These are phyloP conservation scores for Lactuca saligna DNA, from an alignment of 129 eudicot genomes.

Conservation along the genomic window DNA sequence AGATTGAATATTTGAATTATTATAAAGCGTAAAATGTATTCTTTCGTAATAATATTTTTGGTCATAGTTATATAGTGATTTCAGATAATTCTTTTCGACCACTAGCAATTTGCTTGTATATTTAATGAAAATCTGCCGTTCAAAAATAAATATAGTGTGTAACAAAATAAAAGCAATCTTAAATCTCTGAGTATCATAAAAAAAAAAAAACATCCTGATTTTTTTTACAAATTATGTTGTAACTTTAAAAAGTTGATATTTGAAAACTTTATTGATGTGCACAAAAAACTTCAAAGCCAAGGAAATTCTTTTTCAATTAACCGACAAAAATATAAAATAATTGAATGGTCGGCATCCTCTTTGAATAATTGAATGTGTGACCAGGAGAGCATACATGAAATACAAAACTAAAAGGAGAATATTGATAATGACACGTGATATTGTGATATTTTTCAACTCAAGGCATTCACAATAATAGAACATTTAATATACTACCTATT, in stretches of 20 bases:
- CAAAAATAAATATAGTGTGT: too few species aligned
- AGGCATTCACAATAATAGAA: too few species aligned
- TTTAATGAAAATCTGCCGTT: background rate
- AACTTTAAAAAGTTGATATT: too few species aligned
- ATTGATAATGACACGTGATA: background rate
- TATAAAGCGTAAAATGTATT: background rate
- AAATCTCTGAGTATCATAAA: too few species aligned
- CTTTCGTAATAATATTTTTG: background rate
- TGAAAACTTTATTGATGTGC: background rate
- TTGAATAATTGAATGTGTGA: slow-evolving; percentile 8
- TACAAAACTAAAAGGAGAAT: background rate
- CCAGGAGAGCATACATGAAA: background rate
- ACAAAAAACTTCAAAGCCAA: slow-evolving; percentile 1
- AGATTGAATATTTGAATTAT: background rate
- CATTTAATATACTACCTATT: background rate
- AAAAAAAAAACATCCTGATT: too few species aligned
- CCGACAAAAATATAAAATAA: background rate
- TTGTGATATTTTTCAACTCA: background rate
- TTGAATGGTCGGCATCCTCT: slow-evolving; percentile 10
- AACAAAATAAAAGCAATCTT: background rate
- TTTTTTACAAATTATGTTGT: background rate
- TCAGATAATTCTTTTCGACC: background rate
- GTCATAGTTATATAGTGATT: background rate
- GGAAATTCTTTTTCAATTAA: background rate
- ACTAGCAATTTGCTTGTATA: background rate